phyloP scores from a whole-genome alignment of 495 filamentous ascomycete species.

The Penicillium fimorum region DNA sequence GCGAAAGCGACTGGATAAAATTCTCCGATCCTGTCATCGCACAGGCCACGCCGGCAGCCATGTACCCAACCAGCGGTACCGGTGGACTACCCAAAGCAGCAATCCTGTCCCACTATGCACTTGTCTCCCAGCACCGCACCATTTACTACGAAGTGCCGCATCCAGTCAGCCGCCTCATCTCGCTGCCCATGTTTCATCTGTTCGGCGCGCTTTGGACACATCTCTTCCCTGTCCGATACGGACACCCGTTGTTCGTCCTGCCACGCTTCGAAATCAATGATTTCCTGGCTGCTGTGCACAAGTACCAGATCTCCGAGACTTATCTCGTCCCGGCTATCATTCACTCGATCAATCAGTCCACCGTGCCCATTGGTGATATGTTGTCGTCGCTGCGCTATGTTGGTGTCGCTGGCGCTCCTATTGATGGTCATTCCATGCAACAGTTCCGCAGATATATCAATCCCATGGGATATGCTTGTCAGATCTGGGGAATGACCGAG shows the following conservation, averaged over 20 bases:
- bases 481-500: constrained; percentile 47
- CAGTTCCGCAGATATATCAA: constrained; percentile 42
- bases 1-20: constrained; percentile 52
- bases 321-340: constrained; percentile 63
- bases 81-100: constrained; percentile 61
- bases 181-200: constrained; percentile 66
- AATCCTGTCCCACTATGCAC: constrained; percentile 50
- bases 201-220: constrained; percentile 55
- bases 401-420: constrained; percentile 49
- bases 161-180: constrained; percentile 50
- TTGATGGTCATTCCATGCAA: constrained; percentile 42
- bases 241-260: constrained; percentile 57
- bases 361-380: constrained; percentile 42
- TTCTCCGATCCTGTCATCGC: constrained; percentile 48
- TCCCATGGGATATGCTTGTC: constrained; percentile 35
- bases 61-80: constrained; percentile 57
- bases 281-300: constrained; percentile 54
- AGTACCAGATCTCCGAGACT: constrained; percentile 59
- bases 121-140: constrained; percentile 52
- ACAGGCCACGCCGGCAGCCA: constrained; percentile 49
- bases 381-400: constrained; percentile 50
- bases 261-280: constrained; percentile 56
- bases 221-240: constrained; percentile 54
- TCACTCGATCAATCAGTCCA: constrained; percentile 47
- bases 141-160: constrained; percentile 50